These are phyloP conservation scores for Globisporangium camurandrum DNA, from an alignment of 352 stramenopile genomes.

Conservation along the genomic window DNA sequence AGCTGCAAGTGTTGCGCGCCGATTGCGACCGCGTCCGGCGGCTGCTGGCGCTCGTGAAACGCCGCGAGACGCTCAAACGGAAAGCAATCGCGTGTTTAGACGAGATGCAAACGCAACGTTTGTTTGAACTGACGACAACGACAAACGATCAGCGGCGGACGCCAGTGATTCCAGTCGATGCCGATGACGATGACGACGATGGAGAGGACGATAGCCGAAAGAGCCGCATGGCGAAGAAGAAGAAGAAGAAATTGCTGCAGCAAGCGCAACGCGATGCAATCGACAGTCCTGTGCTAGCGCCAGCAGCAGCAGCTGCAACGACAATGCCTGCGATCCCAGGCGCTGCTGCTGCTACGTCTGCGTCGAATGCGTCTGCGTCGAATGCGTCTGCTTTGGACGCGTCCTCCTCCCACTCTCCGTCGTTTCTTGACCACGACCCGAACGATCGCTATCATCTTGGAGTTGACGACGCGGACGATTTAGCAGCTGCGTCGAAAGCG, in stretches of 20 bases:
- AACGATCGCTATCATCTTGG: conserved; percentile 32
- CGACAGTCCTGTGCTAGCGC: neutral
- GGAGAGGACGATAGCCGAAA: too few species aligned
- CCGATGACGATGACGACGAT: conserved; percentile 47
- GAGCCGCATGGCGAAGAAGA: conserved; percentile 33
- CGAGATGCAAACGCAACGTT: conserved; percentile 56
- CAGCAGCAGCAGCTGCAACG: neutral
- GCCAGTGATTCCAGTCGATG: conserved; percentile 43
- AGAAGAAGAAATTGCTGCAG: conserved; percentile 45
- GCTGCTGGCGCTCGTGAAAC: conserved; percentile 77
- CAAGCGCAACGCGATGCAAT: neutral
- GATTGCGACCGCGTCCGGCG: conserved; percentile 91
- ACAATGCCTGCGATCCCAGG: neutral
- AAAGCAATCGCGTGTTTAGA: conserved; percentile 78
- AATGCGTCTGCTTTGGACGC: too few species aligned
- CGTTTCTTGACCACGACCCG: conserved; percentile 77
- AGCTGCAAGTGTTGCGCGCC: conserved; percentile 88
- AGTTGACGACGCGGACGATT: conserved; percentile 14
- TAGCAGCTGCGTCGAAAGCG: conserved; percentile 3
- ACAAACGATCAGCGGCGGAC: conserved; percentile 20
- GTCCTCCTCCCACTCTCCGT: conserved; percentile 10
- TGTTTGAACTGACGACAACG: conserved; percentile 53
- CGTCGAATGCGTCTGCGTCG: neutral
- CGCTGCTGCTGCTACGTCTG: neutral
- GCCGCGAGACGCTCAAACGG: conserved; percentile 80